These are phyloP conservation scores for Tricholoma sp. DNA, from an alignment of 768 basidiomycete genomes.

Conservation along the genomic window DNA sequence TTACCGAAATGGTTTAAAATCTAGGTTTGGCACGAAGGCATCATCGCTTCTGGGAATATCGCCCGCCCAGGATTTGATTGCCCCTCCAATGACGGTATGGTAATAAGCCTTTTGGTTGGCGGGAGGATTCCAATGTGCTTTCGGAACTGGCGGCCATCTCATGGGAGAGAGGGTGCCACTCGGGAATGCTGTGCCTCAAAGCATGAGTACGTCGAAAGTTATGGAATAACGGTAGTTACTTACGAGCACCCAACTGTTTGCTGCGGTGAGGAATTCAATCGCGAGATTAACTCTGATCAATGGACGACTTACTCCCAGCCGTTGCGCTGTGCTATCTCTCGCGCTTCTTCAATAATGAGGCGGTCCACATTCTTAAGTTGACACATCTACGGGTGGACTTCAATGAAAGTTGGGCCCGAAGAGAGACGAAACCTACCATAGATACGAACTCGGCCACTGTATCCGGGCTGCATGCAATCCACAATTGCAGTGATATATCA, in stretches of 20 bases:
- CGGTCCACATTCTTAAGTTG: neutral
- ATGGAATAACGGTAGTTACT: neutral
- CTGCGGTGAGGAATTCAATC: neutral
- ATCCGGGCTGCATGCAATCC: neutral
- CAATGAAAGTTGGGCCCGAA: too few species aligned
- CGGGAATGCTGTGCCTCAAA: neutral
- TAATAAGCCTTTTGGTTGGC: neutral
- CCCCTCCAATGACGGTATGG: neutral
- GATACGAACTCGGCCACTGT: neutral
- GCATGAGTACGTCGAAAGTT: neutral
- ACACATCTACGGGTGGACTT: neutral
- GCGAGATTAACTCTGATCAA: neutral
- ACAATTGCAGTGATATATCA: neutral
- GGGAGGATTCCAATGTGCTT: neutral
- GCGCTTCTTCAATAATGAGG: neutral
- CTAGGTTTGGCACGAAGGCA: neutral
- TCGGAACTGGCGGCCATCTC: neutral
- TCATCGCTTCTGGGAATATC: neutral
- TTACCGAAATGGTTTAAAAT: neutral
- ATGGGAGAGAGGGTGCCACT: neutral
- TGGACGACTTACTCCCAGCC: neutral
- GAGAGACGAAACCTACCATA: neutral
- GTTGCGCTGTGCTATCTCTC: neutral
- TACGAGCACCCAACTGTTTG: neutral
- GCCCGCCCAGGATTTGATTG: neutral